These are phyloP conservation scores for Penicillium dipodomyicola DNA, from an alignment of 495 filamentous ascomycete species.

Conservation along the genomic window DNA sequence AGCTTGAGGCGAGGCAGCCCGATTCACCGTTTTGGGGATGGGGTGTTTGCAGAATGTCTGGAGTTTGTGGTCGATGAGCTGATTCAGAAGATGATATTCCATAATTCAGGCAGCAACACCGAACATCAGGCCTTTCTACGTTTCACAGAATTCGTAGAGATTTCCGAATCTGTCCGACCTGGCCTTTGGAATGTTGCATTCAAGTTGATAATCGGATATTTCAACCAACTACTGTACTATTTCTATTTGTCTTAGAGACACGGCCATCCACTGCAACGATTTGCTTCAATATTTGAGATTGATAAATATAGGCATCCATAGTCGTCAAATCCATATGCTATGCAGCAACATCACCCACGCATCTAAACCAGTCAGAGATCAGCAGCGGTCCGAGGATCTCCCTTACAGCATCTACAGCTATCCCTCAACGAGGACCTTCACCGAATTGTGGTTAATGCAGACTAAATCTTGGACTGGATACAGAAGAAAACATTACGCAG, in stretches of 20 bases:
- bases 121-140: not conserved
- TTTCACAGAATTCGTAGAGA: not conserved
- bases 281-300: not conserved
- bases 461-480: constrained; percentile 4
- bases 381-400: constrained; percentile 2
- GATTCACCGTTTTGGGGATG: too few species aligned
- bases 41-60: too few species aligned
- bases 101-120: too few species aligned
- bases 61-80: too few species aligned
- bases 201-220: too few species aligned
- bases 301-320: not conserved
- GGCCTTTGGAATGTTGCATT: too few species aligned
- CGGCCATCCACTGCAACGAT: not conserved
- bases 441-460: constrained; percentile 1
- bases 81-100: too few species aligned
- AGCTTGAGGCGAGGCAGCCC: too few species aligned
- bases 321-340: not conserved
- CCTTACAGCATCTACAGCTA: constrained; percentile 7
- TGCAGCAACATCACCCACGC: not conserved
- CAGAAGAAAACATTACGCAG: not conserved
- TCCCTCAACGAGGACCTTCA: constrained; percentile 3
- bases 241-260: not conserved
- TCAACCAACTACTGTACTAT: too few species aligned
- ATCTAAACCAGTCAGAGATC: not conserved
- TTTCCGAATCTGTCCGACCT: not conserved